These are phyloP conservation scores for Syzygium jambos DNA, from an alignment of 345 rosid genomes.

Conservation along the genomic window DNA sequence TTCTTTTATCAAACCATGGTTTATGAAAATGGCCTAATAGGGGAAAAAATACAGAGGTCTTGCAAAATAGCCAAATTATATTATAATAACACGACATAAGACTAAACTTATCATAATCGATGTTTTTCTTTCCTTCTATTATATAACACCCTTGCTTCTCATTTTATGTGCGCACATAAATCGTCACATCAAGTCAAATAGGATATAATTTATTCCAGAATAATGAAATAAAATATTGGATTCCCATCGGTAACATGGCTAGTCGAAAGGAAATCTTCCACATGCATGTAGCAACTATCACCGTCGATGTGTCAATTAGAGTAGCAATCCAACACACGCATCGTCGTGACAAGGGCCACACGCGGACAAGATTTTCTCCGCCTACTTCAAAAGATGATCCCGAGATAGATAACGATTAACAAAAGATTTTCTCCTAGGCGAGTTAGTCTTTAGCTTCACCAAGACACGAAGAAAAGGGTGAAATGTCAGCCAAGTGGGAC, in stretches of 20 bases:
- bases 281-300: not conserved
- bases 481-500: not conserved
- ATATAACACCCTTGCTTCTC: not conserved
- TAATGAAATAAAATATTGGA: not conserved
- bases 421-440: not conserved
- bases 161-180: not conserved
- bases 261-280: not conserved
- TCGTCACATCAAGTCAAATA: rapidly evolving
- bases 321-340: not conserved
- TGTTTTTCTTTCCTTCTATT: not conserved
- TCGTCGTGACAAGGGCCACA: not conserved
- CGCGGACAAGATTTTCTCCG: not conserved
- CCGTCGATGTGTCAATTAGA: not conserved
- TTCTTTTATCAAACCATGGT: not conserved
- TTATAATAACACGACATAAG: not conserved
- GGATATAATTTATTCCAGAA: not conserved
- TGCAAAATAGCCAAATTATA: not conserved
- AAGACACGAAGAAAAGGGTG: not conserved
- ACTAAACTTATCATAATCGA: not conserved
- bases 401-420: not conserved
- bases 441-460: not conserved
- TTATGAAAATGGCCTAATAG: not conserved
- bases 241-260: not conserved
- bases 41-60: not conserved
- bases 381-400: not conserved